Conservation (phyloP, 495 filamentous ascomycete species). For the Penicillium daleae region DNA sequence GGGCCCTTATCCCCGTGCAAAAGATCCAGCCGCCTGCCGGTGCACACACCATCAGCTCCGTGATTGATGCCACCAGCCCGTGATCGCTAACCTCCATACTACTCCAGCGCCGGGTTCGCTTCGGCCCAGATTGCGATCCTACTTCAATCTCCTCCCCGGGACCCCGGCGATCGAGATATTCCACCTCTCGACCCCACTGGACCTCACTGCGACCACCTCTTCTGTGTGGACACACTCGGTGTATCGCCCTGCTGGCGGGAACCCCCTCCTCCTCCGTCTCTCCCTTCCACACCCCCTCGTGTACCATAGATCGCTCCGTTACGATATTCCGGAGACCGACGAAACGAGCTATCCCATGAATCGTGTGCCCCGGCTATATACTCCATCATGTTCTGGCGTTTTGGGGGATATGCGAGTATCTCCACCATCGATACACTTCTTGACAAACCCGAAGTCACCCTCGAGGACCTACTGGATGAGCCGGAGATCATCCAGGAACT, state of each 20-base stretch:
- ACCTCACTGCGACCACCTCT: conserved; percentile 14
- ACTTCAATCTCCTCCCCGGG: conserved; percentile 3
- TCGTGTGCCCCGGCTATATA: conserved; percentile 45
- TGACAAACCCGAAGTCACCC: conserved; percentile 89
- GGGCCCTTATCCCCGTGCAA: conserved; percentile 14
- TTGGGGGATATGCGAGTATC: conserved; percentile 96
- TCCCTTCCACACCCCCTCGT: conserved; percentile 19
- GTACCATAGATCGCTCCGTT: conserved; percentile 39
- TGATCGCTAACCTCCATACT: conserved; percentile 33
- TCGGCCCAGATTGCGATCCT: conserved; percentile 25
- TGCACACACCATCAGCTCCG: conserved; percentile 29
- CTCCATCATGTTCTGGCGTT: conserved; percentile 95
- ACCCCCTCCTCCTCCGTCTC: conserved; percentile 11
- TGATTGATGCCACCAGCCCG: conserved; percentile 28
- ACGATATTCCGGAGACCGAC: conserved; percentile 34
- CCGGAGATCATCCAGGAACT: conserved; percentile 95
- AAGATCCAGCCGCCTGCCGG: conserved; percentile 16
- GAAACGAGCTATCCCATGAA: conserved; percentile 45
- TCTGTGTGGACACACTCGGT: conserved; percentile 29
- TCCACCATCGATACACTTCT: conserved; percentile 95
- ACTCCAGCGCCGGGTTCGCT: conserved; percentile 42
- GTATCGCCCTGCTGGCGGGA: conserved; percentile 27
- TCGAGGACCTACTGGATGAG: conserved; percentile 96
- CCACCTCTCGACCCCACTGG: conserved; percentile 1
- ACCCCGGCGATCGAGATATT: conserved; percentile 6